Conservation (phyloP, 1,139 yeast genomes). For the Chernovozyma sophiae-reginae region DNA sequence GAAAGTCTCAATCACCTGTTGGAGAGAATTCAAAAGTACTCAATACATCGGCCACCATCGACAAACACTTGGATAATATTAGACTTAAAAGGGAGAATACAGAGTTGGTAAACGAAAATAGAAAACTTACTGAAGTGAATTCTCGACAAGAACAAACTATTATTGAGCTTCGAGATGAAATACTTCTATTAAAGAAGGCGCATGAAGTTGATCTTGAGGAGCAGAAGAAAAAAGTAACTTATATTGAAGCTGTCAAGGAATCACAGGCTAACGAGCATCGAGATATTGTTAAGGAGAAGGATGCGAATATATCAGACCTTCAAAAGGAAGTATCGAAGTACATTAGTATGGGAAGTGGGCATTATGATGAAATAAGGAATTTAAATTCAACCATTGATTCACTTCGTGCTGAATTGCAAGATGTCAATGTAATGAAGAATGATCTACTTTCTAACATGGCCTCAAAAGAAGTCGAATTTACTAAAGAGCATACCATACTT, state of each 20-base stretch:
- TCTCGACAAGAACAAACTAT: not conserved
- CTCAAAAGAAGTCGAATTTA: conserved; percentile 57
- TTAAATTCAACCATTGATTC: conserved; percentile 19
- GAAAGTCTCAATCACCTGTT: conserved; percentile 15
- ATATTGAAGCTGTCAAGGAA: not conserved
- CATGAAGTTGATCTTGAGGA: conserved; percentile 1
- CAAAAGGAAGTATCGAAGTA: conserved; percentile 21
- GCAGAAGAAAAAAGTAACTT: conserved; percentile 9
- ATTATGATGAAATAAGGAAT: conserved; percentile 16
- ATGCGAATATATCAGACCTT: conserved; percentile 27
- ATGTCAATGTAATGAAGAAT: conserved; percentile 44
- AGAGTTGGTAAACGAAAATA: conserved; percentile 13
- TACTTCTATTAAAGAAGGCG: not conserved
- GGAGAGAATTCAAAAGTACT: conserved; percentile 15
- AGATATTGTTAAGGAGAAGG: conserved; percentile 17
- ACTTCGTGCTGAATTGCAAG: conserved; percentile 24
- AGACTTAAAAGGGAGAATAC: conserved; percentile 30
- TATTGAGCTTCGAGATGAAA: not conserved
- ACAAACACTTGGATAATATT: conserved; percentile 43
- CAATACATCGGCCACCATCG: conserved; percentile 37
- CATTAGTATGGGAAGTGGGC: conserved; percentile 12
- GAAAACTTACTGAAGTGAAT: conserved; percentile 6
- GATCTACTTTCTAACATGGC: conserved; percentile 66
- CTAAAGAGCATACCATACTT: conserved; percentile 47
- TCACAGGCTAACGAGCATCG: not conserved